phyloP scores from a whole-genome alignment of 805 yeast genomes.

The Teunomyces tritomae region DNA sequence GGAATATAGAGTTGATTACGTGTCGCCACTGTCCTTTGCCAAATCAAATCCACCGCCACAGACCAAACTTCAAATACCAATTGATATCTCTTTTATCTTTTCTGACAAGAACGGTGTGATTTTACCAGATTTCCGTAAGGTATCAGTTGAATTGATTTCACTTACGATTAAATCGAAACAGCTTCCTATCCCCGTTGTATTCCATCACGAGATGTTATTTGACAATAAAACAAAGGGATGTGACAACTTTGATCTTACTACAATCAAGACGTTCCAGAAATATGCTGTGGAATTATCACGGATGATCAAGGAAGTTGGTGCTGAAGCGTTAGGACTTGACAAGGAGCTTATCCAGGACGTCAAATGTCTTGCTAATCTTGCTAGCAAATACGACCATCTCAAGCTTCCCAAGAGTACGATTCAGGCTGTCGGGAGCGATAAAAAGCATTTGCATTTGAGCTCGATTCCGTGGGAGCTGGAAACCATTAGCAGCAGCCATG shows the following conservation, averaged over 20 bases:
- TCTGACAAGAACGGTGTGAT: conserved; percentile 15
- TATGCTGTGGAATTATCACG: conserved; percentile 28
- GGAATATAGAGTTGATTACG: conserved; percentile 26
- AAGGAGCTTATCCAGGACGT: conserved; percentile 27
- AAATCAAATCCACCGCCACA: conserved; percentile 9
- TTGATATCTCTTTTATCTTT: conserved; percentile 26
- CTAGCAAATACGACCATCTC: conserved; percentile 26
- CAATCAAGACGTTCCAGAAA: conserved; percentile 30
- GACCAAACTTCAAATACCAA: conserved; percentile 25
- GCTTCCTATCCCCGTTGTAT: conserved; percentile 33
- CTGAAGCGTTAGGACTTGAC: conserved; percentile 24
- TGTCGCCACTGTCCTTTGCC: conserved; percentile 18
- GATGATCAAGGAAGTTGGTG: conserved; percentile 21
- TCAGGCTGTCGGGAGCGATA: conserved; percentile 8
- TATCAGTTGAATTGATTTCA: conserved; percentile 30
- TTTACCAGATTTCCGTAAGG: conserved; percentile 24
- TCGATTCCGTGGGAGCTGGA: conserved; percentile 21
- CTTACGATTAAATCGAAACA: conserved; percentile 30
- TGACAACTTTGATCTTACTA: conserved; percentile 33
- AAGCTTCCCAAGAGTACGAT: conserved; percentile 17
- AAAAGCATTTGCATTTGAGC: conserved; percentile 5
- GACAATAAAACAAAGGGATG: conserved; percentile 23
- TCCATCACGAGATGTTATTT: conserved; percentile 35
- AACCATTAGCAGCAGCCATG: conserved; percentile 6
- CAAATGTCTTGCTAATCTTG: conserved; percentile 29